Evolutionary conservation across 2,329 filamentous ascomycete species (phyloP).

Genomic region (Cladosporium cucumerinum): DNA sequence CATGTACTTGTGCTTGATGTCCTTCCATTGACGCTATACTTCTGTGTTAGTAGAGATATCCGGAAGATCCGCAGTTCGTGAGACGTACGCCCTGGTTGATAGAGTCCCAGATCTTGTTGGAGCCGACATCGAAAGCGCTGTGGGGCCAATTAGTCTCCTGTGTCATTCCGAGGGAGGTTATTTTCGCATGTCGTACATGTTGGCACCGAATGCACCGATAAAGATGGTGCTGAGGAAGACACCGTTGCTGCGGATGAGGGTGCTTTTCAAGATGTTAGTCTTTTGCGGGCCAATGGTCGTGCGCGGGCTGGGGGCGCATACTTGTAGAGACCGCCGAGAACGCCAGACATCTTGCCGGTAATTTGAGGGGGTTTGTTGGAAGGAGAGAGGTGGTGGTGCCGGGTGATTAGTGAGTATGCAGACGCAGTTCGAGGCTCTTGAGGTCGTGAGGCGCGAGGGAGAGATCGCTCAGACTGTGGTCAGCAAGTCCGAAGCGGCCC

Average conservation of each 20-base stretch:
- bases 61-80: neutral
- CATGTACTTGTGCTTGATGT: slow-evolving; percentile 89
- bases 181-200: slow-evolving; percentile 66
- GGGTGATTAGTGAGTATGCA: neutral
- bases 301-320: slow-evolving; percentile 32
- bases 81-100: slow-evolving; percentile 84
- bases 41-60: slow-evolving; percentile 27
- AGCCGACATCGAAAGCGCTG: slow-evolving; percentile 77
- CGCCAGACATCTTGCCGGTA: slow-evolving; percentile 55
- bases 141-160: slow-evolving; percentile 22
- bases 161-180: no score
- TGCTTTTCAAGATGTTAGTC: slow-evolving; percentile 53
- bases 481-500: neutral
- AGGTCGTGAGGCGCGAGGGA: slow-evolving; percentile 8
- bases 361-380: neutral
- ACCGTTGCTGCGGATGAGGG: slow-evolving; percentile 80
- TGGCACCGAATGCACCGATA: slow-evolving; percentile 79
- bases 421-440: neutral
- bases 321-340: slow-evolving; percentile 57
- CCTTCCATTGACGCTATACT: slow-evolving; percentile 95
- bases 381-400: neutral
- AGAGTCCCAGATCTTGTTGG: slow-evolving; percentile 85
- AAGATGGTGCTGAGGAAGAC: slow-evolving; percentile 87
- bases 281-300: slow-evolving; percentile 7
- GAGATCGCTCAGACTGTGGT: neutral